phyloP scores from a whole-genome alignment of 129 eudicot species.

The Chrysanthemum lavandulifolium region DNA sequence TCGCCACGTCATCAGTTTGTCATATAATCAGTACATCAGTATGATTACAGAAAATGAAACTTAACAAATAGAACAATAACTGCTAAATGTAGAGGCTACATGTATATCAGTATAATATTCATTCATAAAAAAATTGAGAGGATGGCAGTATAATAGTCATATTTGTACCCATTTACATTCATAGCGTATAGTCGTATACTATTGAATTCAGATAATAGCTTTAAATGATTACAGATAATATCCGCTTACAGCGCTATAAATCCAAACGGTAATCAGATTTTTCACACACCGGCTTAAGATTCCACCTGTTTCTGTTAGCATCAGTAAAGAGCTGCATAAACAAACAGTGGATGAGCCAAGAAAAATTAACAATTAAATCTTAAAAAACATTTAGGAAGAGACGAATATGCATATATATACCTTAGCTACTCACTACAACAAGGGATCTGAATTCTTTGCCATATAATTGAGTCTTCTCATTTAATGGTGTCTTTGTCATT shows the following conservation, averaged over 20 bases:
- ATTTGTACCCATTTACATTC: conserved; percentile 19
- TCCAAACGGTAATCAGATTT: conserved; percentile 24
- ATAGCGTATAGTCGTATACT: conserved; percentile 4
- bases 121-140: not conserved
- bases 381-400: not conserved
- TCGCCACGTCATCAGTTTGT: too few species aligned
- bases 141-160: conserved; percentile 4
- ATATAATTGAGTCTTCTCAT: conserved; percentile 17
- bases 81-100: not conserved
- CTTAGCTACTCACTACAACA: conserved; percentile 7
- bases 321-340: conserved; percentile 11
- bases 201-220: not conserved
- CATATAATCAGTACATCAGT: not conserved
- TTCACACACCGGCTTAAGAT: conserved; percentile 10
- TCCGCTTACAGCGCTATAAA: conserved; percentile 19
- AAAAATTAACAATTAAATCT: not conserved
- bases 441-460: conserved; percentile 15
- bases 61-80: not conserved
- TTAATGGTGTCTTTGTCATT: not conserved
- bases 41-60: not conserved
- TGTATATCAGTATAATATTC: not conserved
- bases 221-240: not conserved
- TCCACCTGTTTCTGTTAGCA: conserved; percentile 13
- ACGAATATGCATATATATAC: conserved; percentile 16
- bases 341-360: conserved; percentile 20